Evolutionary conservation across 2,329 filamentous ascomycete genomes (phyloP).

Genomic region (Neophaeococcomyces aloes): DNA sequence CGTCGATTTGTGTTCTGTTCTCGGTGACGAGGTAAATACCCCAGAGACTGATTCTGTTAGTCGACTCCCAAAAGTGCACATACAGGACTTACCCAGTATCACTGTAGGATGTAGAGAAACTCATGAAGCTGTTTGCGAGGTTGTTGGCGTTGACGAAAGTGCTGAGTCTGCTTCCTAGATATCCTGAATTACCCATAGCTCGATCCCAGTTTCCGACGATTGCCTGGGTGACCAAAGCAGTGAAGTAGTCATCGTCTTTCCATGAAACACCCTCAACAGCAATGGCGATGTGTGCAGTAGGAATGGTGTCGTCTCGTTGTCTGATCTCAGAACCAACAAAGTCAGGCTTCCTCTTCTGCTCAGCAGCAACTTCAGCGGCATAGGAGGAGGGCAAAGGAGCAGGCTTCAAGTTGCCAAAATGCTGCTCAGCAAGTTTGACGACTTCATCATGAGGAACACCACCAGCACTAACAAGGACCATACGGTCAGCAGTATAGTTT

Average conservation of each 20-base stretch:
- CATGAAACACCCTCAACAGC: slow-evolving; percentile 99
- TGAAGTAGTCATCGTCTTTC: slow-evolving; percentile 99
- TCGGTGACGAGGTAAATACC: slow-evolving; percentile 97
- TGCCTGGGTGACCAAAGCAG: slow-evolving; percentile 89
- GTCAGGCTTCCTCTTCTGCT: slow-evolving; percentile 76
- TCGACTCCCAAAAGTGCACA: slow-evolving; percentile 23
- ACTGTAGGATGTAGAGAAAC: slow-evolving; percentile 98
- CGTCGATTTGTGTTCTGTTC: slow-evolving; percentile 75
- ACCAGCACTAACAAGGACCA: slow-evolving; percentile 94
- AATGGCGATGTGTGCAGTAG: slow-evolving; percentile 93
- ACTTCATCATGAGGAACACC: slow-evolving; percentile 89
- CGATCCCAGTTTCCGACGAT: slow-evolving; percentile 99
- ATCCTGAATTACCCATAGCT: slow-evolving; percentile 92
- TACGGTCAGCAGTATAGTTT: slow-evolving; percentile 99
- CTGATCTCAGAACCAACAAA: slow-evolving; percentile 95
- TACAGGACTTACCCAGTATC: slow-evolving; percentile 72
- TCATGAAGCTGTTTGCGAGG: slow-evolving; percentile 99
- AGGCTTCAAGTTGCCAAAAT: slow-evolving; percentile 72
- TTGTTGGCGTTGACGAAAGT: slow-evolving; percentile 87
- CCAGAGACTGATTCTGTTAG: slow-evolving; percentile 63
- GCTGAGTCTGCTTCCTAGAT: slow-evolving; percentile 97
- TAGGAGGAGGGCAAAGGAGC: slow-evolving; percentile 59
- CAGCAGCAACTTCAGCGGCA: slow-evolving; percentile 59
- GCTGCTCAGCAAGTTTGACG: slow-evolving; percentile 90
- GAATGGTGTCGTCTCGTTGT: slow-evolving; percentile 90